Conservation (phyloP, 371 early-diverging fungal species). For the Syncephalastrum contaminatum region DNA sequence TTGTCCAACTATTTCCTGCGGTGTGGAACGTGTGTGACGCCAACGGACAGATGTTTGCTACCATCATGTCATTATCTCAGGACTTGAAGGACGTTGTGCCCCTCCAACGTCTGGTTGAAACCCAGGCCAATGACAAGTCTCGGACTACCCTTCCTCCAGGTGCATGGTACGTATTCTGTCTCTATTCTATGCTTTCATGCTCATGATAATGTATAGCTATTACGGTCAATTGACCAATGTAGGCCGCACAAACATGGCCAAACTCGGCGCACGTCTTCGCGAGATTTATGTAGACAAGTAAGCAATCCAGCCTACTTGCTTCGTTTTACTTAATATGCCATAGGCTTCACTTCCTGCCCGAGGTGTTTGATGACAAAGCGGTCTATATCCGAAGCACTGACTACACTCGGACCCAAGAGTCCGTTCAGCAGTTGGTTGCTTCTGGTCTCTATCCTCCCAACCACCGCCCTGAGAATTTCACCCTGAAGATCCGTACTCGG, state of each 20-base stretch:
- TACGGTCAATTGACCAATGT: conserved; percentile 78
- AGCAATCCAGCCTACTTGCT: not conserved
- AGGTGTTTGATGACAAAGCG: conserved; percentile 31
- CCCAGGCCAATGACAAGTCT: conserved; percentile 13
- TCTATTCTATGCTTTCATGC: not conserved
- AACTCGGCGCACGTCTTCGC: conserved; percentile 59
- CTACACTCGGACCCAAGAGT: conserved; percentile 73
- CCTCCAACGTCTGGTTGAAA: conserved; percentile 35
- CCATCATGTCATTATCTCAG: conserved; percentile 33
- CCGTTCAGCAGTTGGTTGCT: conserved; percentile 66
- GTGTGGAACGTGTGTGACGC: conserved; percentile 57
- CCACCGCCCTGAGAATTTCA: conserved; percentile 26
- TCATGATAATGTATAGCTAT: conserved; percentile 33
- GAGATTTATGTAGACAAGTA: conserved; percentile 64
- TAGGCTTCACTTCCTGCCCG: conserved; percentile 45
- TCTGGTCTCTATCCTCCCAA: conserved; percentile 64
- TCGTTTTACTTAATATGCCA: not conserved
- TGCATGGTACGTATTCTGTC: conserved; percentile 29
- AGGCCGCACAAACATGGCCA: conserved; percentile 64
- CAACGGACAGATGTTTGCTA: conserved; percentile 46
- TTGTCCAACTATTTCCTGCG: conserved; percentile 40
- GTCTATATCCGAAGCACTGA: conserved; percentile 69
- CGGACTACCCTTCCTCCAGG: conserved; percentile 23
- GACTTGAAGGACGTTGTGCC: conserved; percentile 12
- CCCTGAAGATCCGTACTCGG: conserved; percentile 41